Evolutionary conservation across 169 alveolate genomes (phyloP).

Genomic region (Plasmodium chabaudi): DNA sequence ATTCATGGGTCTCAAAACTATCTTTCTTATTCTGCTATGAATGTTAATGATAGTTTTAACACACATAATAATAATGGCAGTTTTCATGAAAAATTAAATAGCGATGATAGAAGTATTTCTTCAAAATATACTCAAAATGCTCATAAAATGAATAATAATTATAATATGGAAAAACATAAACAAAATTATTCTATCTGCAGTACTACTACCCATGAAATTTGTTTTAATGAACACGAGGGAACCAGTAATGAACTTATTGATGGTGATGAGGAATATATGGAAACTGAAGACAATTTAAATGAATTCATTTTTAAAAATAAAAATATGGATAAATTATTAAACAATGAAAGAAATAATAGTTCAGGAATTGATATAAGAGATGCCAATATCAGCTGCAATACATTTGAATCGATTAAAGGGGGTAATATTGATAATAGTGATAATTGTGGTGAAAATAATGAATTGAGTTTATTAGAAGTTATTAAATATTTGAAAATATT

Average conservation of each 20-base stretch:
- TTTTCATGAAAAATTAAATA: no score
- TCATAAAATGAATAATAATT: constrained; percentile 5
- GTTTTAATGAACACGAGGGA: constrained; percentile 43
- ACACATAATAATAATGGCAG: no score
- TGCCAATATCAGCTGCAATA: no score
- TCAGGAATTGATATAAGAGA: background rate
- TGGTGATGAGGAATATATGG: constrained; percentile 43
- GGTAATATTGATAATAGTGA: constrained; percentile 1
- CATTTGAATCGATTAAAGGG: no score
- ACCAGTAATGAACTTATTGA: constrained; percentile 52
- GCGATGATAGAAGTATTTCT: background rate
- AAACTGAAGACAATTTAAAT: constrained; percentile 15
- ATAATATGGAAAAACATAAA: constrained; percentile 21
- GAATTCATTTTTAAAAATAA: background rate
- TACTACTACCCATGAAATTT: constrained; percentile 51
- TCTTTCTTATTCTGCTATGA: no score
- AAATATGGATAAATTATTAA: background rate
- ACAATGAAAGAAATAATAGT: background rate
- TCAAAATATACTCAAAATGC: background rate
- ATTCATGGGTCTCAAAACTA: no score
- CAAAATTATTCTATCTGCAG: constrained; percentile 64
- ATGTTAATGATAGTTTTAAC: no score
- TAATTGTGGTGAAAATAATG: constrained; percentile 4
- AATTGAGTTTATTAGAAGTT: constrained; percentile 45
- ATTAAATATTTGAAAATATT: constrained; percentile 34